A percentile compares a stretch with the other conserved stretches of the same genome.
phyloP scores from a whole-genome alignment of 108 stramenopile species.

The Conticribra guillardii region DNA sequence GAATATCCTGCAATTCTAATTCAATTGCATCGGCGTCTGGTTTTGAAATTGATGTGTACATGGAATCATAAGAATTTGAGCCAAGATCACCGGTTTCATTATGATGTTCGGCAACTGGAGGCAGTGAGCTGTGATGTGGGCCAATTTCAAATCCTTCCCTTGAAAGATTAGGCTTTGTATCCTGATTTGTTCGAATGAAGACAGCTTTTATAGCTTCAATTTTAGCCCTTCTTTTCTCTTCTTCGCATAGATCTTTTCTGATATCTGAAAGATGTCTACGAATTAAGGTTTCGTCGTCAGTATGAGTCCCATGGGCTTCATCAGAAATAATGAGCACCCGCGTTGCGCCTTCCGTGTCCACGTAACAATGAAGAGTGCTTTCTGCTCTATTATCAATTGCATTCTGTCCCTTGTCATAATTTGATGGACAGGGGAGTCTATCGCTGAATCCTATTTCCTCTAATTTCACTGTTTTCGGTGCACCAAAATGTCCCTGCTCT shows the following conservation, averaged over 20 bases:
- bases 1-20: conserved; percentile 28
- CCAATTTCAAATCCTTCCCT: too few relatives aligned
- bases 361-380: conserved; percentile 59
- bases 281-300: conserved; percentile 54
- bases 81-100: too few relatives aligned
- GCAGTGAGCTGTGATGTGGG: too few relatives aligned
- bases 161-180: conserved; percentile 5
- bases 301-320: conserved; percentile 26
- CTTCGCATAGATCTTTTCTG: conserved; percentile 50
- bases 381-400: too few relatives aligned
- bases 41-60: too few relatives aligned
- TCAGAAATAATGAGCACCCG: conserved; percentile 80
- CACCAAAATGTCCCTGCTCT: conserved; percentile 75
- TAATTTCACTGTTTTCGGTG: conserved; percentile 66
- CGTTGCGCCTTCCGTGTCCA: conserved; percentile 87
- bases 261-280: conserved; percentile 56
- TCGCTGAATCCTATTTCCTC: conserved; percentile 88
- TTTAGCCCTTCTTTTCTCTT: conserved; percentile 36
- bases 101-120: too few relatives aligned
- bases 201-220: conserved; percentile 33
- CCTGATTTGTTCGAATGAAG: background rate
- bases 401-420: conserved; percentile 20
- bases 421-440: conserved; percentile 60
- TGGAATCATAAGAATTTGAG: too few relatives aligned
- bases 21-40: conserved; percentile 10